Base-by-base conservation (phyloP, 164 flowering plant genomes). In the Stephania yunnanensis region DNA sequence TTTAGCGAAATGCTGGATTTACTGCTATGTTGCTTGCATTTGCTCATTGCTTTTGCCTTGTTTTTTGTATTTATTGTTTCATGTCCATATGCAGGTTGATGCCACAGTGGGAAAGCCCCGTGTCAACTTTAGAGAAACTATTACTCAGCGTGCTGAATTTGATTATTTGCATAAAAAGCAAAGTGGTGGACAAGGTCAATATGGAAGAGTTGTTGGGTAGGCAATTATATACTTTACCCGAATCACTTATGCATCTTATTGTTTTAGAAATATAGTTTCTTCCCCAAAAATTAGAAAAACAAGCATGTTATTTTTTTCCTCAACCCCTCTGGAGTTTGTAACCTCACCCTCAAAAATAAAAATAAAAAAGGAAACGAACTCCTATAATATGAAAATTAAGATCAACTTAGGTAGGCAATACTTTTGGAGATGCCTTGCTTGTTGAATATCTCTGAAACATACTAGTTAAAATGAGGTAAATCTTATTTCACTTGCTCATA, bases 141-240 rank as follows among this genome's bases (percentile, higher is more conserved):
- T 96, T 73, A 96, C 99, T 58, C 90, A 90, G 75, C 97, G 97
- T 77, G 94, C 99, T 82, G 92, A 90, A 64, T 96, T 96, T 87
- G 99, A 96, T 86, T 96, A 96, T 86, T 80, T 92, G 70, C 99
- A 96, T 78, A 96, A 96, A 84, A 96, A 96, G 85, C 99, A 96
- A 83, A 81, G 80, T 87, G 99, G 99, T 78, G 99, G 99, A 68
- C 97, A 91, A 79, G 99, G 99, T 79, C 99, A 96, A 85, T 96
- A 92, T 84, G 99, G 99, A 71, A 82, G 99, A 25, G 99, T 96
- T 10, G 77, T 82, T 70, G 99, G 98, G 99, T 94, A 89, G 81
- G 91, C 44, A 69, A 1, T 25, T 30, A 30, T 29, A 7, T 63
- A 19, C 31, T 22, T 63, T 30, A 36, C 2, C 13, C 3, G 53